Evolutionary conservation across 208 protist species (phyloP).

Genomic region (Leishmania gerbilli): DNA sequence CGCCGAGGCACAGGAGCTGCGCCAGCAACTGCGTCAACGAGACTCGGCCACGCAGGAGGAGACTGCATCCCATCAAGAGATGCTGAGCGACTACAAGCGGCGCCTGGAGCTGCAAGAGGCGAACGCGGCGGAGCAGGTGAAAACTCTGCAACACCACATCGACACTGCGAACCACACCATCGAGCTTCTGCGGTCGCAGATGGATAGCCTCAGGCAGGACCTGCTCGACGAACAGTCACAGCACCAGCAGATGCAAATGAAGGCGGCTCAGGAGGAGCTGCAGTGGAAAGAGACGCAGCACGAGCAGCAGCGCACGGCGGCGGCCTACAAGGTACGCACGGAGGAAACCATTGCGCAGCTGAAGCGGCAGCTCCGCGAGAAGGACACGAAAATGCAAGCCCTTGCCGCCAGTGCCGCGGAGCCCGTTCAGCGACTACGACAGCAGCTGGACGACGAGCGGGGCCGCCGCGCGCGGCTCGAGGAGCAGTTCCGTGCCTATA

Average conservation of each 20-base stretch:
- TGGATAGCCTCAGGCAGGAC: constrained; percentile 57
- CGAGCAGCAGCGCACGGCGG: constrained; percentile 50
- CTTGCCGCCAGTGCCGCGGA: constrained; percentile 60
- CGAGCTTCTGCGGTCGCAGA: constrained; percentile 49
- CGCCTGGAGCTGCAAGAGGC: constrained; percentile 44
- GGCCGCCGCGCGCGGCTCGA: constrained; percentile 69
- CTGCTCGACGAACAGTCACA: constrained; percentile 51
- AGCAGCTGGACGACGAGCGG: constrained; percentile 87
- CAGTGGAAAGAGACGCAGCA: constrained; percentile 43
- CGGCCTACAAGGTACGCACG: constrained; percentile 44
- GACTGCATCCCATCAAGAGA: constrained; percentile 34
- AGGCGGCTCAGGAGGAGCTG: constrained; percentile 47
- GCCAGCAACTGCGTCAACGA: constrained; percentile 40
- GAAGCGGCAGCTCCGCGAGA: constrained; percentile 83
- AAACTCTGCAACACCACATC: constrained; percentile 41
- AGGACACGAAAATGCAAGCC: constrained; percentile 72
- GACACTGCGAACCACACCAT: constrained; percentile 66
- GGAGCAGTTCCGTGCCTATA: constrained; percentile 69
- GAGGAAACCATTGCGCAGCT: constrained; percentile 68
- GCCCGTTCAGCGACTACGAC: constrained; percentile 75
- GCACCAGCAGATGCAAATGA: constrained; percentile 51
- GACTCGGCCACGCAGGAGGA: constrained; percentile 45
- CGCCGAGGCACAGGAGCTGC: constrained; percentile 32
- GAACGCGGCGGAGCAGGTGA: constrained; percentile 26
- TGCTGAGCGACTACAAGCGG: constrained; percentile 42